These are phyloP conservation scores for Phytophthora nicotianae DNA, from an alignment of 352 stramenopile genomes.

Conservation along the genomic window DNA sequence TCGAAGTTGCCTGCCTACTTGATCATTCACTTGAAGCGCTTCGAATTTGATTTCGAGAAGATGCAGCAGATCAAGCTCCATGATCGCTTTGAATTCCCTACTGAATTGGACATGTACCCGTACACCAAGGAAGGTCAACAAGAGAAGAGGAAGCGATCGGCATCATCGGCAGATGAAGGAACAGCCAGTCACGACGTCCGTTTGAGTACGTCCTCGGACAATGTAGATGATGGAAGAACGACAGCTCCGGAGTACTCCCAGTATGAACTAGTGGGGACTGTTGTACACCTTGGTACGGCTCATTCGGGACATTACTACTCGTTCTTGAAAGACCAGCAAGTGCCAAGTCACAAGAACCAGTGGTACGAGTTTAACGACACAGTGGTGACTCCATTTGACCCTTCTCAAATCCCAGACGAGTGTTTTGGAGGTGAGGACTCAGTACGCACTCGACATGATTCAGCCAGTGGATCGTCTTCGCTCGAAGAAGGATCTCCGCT, in stretches of 20 bases:
- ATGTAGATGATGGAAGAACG: constrained; percentile 25
- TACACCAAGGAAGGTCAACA: constrained; percentile 90
- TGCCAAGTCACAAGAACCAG: constrained; percentile 30
- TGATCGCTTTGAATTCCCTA: constrained; percentile 93
- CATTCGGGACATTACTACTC: constrained; percentile 92
- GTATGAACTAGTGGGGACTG: constrained; percentile 87
- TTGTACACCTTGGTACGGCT: constrained; percentile 89
- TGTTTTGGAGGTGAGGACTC: constrained; percentile 70
- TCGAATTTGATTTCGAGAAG: constrained; percentile 95
- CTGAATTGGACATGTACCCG: constrained; percentile 86
- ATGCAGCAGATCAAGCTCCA: constrained; percentile 96
- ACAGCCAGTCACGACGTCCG: constrained; percentile 27
- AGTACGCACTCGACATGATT: constrained; percentile 23
- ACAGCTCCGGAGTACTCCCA: constrained; percentile 81
- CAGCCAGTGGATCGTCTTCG: constrained; percentile 22
- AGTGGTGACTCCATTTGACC: constrained; percentile 78
- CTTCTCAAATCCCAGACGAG: constrained; percentile 68
- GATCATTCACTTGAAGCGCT: constrained; percentile 95
- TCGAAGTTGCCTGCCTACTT: constrained; percentile 88
- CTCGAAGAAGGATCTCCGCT: constrained; percentile 25
- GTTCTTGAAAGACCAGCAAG: constrained; percentile 77
- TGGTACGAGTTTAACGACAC: constrained; percentile 93
- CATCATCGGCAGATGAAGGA: constrained; percentile 27
- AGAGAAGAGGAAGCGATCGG: constrained; percentile 50
- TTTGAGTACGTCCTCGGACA: constrained; percentile 35